phyloP scores from a whole-genome alignment of 768 basidiomycete species.

The Termitomyces sp. region DNA sequence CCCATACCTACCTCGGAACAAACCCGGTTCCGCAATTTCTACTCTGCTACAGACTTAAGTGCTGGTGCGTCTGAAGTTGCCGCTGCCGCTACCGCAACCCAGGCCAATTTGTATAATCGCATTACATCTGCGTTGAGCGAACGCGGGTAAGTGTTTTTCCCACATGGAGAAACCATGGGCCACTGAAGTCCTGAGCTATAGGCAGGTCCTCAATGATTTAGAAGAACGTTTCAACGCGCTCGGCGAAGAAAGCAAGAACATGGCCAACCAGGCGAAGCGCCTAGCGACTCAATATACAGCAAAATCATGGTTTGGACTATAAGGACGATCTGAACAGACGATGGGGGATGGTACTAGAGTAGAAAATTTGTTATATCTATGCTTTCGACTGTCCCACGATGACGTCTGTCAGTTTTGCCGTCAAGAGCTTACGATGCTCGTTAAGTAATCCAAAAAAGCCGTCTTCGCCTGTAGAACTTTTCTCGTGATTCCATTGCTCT shows the following conservation, averaged over 20 bases:
- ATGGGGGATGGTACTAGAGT: neutral
- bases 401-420: neutral
- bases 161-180: neutral
- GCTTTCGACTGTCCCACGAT: neutral
- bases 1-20: constrained; percentile 37
- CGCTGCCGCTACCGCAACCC: constrained; percentile 20
- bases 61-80: constrained; percentile 13
- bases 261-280: constrained; percentile 64
- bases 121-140: constrained; percentile 53
- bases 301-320: constrained; percentile 61
- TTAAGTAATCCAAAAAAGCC: neutral
- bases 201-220: constrained; percentile 57
- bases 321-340: neutral
- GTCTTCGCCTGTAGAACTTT: neutral
- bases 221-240: constrained; percentile 59
- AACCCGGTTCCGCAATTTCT: neutral
- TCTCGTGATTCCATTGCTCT: constrained; percentile 2
- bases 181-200: constrained; percentile 15
- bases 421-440: neutral
- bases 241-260: constrained; percentile 60
- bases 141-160: constrained; percentile 45
- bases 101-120: constrained; percentile 36
- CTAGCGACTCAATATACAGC: constrained; percentile 57
- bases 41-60: constrained; percentile 3
- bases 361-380: neutral